Conservation (phyloP, 345 rosid species). For the Aurinia saxatilis region DNA sequence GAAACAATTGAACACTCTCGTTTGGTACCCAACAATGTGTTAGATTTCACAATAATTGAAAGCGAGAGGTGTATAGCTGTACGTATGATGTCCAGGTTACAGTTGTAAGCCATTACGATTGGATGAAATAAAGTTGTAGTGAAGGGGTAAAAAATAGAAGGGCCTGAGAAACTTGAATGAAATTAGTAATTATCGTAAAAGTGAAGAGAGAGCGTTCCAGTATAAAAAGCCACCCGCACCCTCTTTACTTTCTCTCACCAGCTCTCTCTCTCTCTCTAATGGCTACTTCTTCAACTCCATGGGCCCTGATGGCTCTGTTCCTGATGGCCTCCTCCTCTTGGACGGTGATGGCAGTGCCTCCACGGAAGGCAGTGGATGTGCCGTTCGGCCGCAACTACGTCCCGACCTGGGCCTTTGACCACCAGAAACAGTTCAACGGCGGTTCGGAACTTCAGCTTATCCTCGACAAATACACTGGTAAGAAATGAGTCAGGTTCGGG, state of each 20-base stretch:
- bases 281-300: constrained; percentile 14
- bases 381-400: constrained; percentile 64
- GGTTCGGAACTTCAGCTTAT: constrained; percentile 65
- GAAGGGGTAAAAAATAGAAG: not conserved
- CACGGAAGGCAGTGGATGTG: constrained; percentile 46
- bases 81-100: constrained; percentile 17
- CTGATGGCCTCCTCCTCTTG: constrained; percentile 28
- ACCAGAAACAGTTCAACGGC: constrained; percentile 61
- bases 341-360: constrained; percentile 40
- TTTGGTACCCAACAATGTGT: not conserved
- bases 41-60: not conserved
- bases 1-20: not conserved
- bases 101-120: constrained; percentile 24
- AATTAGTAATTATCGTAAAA: not conserved
- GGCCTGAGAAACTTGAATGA: constrained; percentile 18
- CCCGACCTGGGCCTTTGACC: constrained; percentile 90
- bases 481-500: too few species aligned
- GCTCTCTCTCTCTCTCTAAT: constrained; percentile 13
- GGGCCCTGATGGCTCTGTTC: constrained; percentile 31
- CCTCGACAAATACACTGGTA: constrained; percentile 77
- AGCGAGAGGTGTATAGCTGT: constrained; percentile 22
- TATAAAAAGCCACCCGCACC: constrained; percentile 18
- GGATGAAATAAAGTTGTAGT: not conserved
- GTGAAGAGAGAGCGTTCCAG: not conserved
- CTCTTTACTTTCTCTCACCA: not conserved